phyloP scores from a whole-genome alignment of 1,284 basidiomycete species.

The Malassezia nana region DNA sequence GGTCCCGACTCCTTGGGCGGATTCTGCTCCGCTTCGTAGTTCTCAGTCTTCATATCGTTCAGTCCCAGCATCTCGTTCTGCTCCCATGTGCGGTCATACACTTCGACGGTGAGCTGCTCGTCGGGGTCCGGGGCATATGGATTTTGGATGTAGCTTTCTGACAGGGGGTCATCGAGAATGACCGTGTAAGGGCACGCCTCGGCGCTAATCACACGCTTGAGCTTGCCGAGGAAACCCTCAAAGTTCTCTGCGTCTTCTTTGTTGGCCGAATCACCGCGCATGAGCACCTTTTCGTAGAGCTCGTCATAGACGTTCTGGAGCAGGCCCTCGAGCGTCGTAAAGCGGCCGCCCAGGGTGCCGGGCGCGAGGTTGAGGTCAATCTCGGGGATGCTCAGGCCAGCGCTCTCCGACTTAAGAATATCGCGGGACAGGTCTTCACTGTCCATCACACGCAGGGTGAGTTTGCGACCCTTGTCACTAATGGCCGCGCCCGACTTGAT shows the following conservation, averaged over 20 bases:
- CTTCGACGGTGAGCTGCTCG: slow-evolving; percentile 54
- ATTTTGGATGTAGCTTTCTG: slow-evolving; percentile 93
- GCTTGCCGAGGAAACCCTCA: slow-evolving; percentile 61
- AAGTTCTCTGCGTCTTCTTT: slow-evolving; percentile 21
- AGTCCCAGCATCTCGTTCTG: slow-evolving; percentile 93
- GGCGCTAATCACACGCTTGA: slow-evolving; percentile 50
- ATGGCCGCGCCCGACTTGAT: slow-evolving; percentile 89
- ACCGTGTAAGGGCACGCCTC: slow-evolving; percentile 56
- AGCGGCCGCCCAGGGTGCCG: slow-evolving; percentile 93
- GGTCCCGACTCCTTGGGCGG: background rate
- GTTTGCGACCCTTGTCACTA: slow-evolving; percentile 70
- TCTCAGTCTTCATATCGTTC: slow-evolving; percentile 79
- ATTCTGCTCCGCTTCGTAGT: slow-evolving; percentile 51
- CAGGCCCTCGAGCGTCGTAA: slow-evolving; percentile 93
- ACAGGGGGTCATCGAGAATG: slow-evolving; percentile 87
- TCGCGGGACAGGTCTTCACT: slow-evolving; percentile 86
- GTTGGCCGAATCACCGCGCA: slow-evolving; percentile 58
- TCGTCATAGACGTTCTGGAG: slow-evolving; percentile 92
- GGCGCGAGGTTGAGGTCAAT: slow-evolving; percentile 84
- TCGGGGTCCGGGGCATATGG: slow-evolving; percentile 57
- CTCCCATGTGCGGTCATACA: slow-evolving; percentile 72
- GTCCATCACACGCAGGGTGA: slow-evolving; percentile 83
- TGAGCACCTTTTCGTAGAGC: slow-evolving; percentile 78
- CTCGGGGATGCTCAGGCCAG: slow-evolving; percentile 81
- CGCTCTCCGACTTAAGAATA: slow-evolving; percentile 62